Base-by-base conservation (phyloP, 2,329 filamentous ascomycete genomes). In the Elsinoe perseae region DNA sequence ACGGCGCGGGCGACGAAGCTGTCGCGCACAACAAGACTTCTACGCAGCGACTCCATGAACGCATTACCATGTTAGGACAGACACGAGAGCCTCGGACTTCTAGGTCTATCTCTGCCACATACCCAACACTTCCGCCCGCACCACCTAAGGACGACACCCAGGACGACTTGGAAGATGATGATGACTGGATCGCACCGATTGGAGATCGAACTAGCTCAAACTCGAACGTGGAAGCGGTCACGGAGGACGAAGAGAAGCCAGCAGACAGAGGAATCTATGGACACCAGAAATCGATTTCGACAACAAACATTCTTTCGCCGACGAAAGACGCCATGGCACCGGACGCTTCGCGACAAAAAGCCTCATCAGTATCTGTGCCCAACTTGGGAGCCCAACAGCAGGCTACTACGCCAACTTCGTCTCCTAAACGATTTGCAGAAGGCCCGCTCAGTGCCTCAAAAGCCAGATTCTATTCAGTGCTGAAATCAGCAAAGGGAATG, bases 381-480 rank as follows among this genome's bases (percentile, higher is more conserved):
- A 70, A 72, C 57, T 57, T 75, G 10, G 64, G 63, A 14, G 28
- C 67, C 3, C 58, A 30, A 2, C 36, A 20, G 16, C 69, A 69
- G 56, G 76, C 81, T 10, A 84, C 80, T 14, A 83, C 80, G 52
- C 80, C 81, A 25, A 69, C 72, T 48, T 78, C 77, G 27, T 83
- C 81, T 21, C 82, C 81, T 25, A 75, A 71, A 64, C 78, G 69
- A 73, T 80, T 69, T 73, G 79, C 61, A 68, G 90, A 95, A 62
- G 92, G 86, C 58, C 89, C 89, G 4, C 72, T 96, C 58, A 95
- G 91, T 70, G 89, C 93, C 53, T 91, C 93, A 25, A 97, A 95
- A 73, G 89, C 87, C 66, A 95, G 90, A 68, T 77, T 97, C 48
- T 95, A 92, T 46, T 95, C 91, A 8, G 90, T 95, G 58, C 77